Percentiles rank a stretch among this genome's conserved stretches.
Conservation (phyloP, 345 rosid species). For the Nasturtium officinale region DNA sequence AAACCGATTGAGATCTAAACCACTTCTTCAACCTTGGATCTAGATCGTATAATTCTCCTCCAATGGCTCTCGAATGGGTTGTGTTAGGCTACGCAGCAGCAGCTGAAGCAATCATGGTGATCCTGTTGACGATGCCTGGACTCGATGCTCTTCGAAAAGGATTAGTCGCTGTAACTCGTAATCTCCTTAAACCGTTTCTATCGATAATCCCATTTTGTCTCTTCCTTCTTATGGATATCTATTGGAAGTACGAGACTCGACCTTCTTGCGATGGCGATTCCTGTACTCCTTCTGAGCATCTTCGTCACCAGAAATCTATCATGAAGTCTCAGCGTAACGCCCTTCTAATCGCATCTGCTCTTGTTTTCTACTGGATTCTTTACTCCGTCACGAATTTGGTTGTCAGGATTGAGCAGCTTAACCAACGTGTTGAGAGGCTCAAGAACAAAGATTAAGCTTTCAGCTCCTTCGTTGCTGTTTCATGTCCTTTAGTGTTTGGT, state of each 20-base stretch:
- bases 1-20: constrained; percentile 35
- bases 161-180: constrained; percentile 73
- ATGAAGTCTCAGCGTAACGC: constrained; percentile 94
- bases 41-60: not conserved
- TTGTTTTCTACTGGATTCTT: constrained; percentile 80
- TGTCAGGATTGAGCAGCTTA: constrained; percentile 72
- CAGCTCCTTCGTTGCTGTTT: not conserved
- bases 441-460: constrained; percentile 47
- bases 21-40: constrained; percentile 2
- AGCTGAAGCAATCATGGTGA: constrained; percentile 90
- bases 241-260: constrained; percentile 91
- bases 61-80: constrained; percentile 95
- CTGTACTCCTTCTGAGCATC: constrained; percentile 73
- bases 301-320: constrained; percentile 89
- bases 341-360: constrained; percentile 69
- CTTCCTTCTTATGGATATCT: constrained; percentile 84
- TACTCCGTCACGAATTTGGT: constrained; percentile 72
- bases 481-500: not conserved
- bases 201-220: constrained; percentile 85
- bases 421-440: constrained; percentile 71
- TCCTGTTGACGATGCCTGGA: constrained; percentile 82
- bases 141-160: constrained; percentile 73
- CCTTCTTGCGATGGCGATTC: constrained; percentile 71
- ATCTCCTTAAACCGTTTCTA: constrained; percentile 77
- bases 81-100: constrained; percentile 83